Conservation (phyloP, 768 basidiomycete genomes). For the Russula dissimulans region DNA sequence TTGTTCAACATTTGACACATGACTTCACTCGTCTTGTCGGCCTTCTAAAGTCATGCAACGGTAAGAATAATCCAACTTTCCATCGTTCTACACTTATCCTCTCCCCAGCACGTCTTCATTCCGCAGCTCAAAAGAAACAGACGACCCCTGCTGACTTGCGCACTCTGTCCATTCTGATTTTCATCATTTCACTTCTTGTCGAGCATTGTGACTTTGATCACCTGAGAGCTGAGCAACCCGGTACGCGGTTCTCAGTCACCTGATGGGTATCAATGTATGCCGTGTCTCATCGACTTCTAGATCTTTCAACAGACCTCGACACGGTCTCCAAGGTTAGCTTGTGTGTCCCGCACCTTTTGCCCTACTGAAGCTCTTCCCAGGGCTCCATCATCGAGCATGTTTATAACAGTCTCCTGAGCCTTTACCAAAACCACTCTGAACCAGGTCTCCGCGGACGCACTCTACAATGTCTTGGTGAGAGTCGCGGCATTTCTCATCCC, state of each 20-base stretch:
- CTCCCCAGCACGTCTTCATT: conserved; percentile 50
- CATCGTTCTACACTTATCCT: neutral
- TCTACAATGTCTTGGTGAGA: conserved; percentile 76
- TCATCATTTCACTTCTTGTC: conserved; percentile 76
- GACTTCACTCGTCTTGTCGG: conserved; percentile 73
- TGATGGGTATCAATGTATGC: neutral
- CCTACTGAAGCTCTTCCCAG: conserved; percentile 27
- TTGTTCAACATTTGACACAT: conserved; percentile 77
- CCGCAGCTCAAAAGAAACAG: conserved; percentile 40
- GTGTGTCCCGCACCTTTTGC: neutral
- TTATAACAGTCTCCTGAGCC: conserved; percentile 57
- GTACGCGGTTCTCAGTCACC: conserved; percentile 32
- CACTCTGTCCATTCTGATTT: conserved; percentile 60
- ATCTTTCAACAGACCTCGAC: conserved; percentile 18
- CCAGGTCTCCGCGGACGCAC: conserved; percentile 56
- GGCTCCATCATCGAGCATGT: conserved; percentile 76
- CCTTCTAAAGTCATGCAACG: conserved; percentile 78
- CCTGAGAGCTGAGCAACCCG: conserved; percentile 49
- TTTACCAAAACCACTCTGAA: conserved; percentile 62
- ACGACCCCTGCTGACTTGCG: conserved; percentile 42
- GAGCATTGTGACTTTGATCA: conserved; percentile 87
- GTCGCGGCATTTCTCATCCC: neutral
- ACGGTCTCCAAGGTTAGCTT: conserved; percentile 12
- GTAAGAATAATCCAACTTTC: conserved; percentile 31
- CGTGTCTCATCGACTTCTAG: neutral